These are phyloP conservation scores for Hymenoscyphus albidus DNA, from an alignment of 2,329 filamentous ascomycete genomes.

Conservation along the genomic window DNA sequence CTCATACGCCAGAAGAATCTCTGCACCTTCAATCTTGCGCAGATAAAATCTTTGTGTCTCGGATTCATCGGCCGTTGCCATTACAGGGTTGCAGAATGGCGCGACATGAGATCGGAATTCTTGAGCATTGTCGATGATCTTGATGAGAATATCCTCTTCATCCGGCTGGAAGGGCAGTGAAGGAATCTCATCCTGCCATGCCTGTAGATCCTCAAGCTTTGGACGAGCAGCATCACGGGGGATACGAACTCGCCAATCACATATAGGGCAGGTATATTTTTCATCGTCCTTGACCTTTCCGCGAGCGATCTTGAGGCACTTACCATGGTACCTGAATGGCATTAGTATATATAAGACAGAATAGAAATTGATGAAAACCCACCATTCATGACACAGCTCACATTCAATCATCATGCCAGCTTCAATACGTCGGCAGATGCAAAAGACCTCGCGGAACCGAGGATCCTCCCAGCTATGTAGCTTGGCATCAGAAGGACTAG, in stretches of 20 bases:
- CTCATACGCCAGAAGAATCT: slow-evolving; percentile 85
- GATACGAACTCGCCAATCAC: slow-evolving; percentile 95
- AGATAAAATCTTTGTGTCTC: slow-evolving; percentile 91
- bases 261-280: slow-evolving; percentile 97
- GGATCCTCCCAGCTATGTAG: slow-evolving; percentile 56
- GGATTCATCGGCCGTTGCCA: slow-evolving; percentile 79
- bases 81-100: slow-evolving; percentile 74
- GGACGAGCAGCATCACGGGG: slow-evolving; percentile 92
- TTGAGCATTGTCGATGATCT: slow-evolving; percentile 80
- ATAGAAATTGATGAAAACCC: slow-evolving; percentile 36
- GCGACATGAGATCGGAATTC: slow-evolving; percentile 80
- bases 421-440: slow-evolving; percentile 89
- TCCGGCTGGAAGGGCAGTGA: slow-evolving; percentile 89
- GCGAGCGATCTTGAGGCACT: slow-evolving; percentile 94
- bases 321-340: slow-evolving; percentile 79
- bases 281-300: slow-evolving; percentile 98
- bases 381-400: slow-evolving; percentile 97
- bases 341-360: slow-evolving; percentile 16
- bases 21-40: slow-evolving; percentile 93
- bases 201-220: slow-evolving; percentile 83
- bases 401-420: slow-evolving; percentile 99
- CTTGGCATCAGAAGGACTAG: slow-evolving; percentile 54
- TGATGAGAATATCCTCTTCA: slow-evolving; percentile 81
- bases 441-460: slow-evolving; percentile 78
- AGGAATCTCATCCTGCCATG: slow-evolving; percentile 79